phyloP scores from a whole-genome alignment of 2,329 filamentous ascomycete species.

The Lachnellula arida region DNA sequence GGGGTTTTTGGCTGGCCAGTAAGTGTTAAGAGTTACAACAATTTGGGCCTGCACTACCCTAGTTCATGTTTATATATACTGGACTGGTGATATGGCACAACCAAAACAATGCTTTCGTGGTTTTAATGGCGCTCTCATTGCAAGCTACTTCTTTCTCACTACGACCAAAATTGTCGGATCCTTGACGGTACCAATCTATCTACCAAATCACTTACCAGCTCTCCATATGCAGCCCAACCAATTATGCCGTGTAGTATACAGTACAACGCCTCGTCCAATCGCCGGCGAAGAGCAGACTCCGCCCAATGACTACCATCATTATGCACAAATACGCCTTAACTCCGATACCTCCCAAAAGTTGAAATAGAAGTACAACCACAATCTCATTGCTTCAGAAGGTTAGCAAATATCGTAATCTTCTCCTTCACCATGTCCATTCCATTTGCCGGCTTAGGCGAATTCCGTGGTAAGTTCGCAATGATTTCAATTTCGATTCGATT shows the following conservation, averaged over 20 bases:
- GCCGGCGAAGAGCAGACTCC: neutral
- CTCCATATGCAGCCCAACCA: neutral
- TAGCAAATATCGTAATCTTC: slow-evolving; percentile 69
- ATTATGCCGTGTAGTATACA: slow-evolving; percentile 5
- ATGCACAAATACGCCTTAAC: neutral
- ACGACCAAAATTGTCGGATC: too few species aligned
- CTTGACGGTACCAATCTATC: neutral
- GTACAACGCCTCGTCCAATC: slow-evolving; percentile 3
- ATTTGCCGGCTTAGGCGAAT: slow-evolving; percentile 47
- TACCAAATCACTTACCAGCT: neutral
- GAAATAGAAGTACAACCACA: slow-evolving; percentile 5
- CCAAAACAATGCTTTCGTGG: too few species aligned
- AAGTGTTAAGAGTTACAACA: too few species aligned
- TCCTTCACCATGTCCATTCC: slow-evolving; percentile 70
- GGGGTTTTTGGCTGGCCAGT: too few species aligned
- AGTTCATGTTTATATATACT: too few species aligned
- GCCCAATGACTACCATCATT: neutral
- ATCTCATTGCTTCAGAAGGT: slow-evolving; percentile 42
- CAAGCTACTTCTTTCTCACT: too few species aligned
- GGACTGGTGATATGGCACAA: too few species aligned
- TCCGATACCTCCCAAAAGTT: neutral
- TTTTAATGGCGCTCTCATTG: too few species aligned
- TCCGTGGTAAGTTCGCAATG: slow-evolving; percentile 63
- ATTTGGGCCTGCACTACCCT: too few species aligned
- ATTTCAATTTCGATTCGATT: slow-evolving; percentile 77